Conservation (phyloP, 371 early-diverging fungal species). For the Choanephora cucurbitarum region DNA sequence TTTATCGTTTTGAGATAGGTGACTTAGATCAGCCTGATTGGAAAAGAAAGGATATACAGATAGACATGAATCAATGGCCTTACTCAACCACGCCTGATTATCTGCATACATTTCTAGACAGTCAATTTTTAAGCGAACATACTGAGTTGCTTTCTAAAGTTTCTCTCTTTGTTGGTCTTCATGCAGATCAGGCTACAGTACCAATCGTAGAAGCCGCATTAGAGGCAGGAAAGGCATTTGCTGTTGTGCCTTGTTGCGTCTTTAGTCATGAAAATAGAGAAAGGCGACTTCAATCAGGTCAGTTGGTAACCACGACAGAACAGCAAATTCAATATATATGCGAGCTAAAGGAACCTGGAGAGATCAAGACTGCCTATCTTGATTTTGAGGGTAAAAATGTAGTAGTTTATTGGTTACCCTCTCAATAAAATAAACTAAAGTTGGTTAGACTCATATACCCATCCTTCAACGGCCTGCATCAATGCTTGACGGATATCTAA, state of each 20-base stretch:
- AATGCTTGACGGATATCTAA: conserved; percentile 21
- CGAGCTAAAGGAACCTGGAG: conserved; percentile 38
- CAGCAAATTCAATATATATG: conserved; percentile 55
- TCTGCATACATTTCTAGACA: conserved; percentile 43
- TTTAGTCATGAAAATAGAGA: conserved; percentile 55
- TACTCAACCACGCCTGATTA: conserved; percentile 36
- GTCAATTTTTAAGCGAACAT: conserved; percentile 40
- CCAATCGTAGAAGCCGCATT: conserved; percentile 59
- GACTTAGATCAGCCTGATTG: conserved; percentile 29
- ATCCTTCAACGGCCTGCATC: conserved; percentile 25
- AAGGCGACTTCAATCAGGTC: conserved; percentile 38
- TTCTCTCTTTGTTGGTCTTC: conserved; percentile 54
- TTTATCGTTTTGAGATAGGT: conserved; percentile 38
- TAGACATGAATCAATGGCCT: conserved; percentile 30
- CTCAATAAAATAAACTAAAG: conserved; percentile 7
- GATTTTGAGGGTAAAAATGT: conserved; percentile 63
- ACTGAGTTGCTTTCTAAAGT: conserved; percentile 26
- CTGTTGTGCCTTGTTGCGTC: conserved; percentile 65
- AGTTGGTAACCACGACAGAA: conserved; percentile 49
- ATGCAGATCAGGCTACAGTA: conserved; percentile 65
- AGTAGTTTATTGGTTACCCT: conserved; percentile 53
- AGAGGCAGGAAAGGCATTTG: conserved; percentile 51
- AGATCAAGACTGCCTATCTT: conserved; percentile 49
- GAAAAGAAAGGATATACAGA: conserved; percentile 25
- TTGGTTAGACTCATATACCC: conserved; percentile 17